These are phyloP conservation scores for Dioscorea cayenensis DNA, from an alignment of 116 monocot genomes.

Conservation along the genomic window DNA sequence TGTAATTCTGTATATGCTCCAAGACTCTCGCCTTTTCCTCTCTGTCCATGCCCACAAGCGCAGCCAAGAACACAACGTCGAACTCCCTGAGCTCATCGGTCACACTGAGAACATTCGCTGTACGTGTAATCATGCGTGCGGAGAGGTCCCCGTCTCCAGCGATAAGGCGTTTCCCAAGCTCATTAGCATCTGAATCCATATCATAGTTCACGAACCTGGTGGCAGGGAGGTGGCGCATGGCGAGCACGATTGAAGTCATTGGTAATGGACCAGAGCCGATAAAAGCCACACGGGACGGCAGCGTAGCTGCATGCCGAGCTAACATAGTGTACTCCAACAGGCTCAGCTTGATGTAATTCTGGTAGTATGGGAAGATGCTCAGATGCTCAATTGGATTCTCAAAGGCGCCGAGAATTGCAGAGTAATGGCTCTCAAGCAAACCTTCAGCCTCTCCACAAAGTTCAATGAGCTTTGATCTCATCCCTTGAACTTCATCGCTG, in stretches of 20 bases:
- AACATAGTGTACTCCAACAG: constrained; percentile 33
- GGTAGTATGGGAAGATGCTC: constrained; percentile 43
- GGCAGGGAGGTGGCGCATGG: constrained; percentile 17
- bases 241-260: constrained; percentile 42
- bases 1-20: constrained; percentile 33
- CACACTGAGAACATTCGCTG: constrained; percentile 25
- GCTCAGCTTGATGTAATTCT: constrained; percentile 46
- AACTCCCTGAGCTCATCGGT: constrained; percentile 13
- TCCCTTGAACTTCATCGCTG: constrained; percentile 11
- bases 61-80: constrained; percentile 52
- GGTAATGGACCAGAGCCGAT: constrained; percentile 59
- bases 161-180: constrained; percentile 19
- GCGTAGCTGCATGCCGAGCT: constrained; percentile 5
- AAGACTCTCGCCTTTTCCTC: constrained; percentile 37
- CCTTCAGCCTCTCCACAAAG: constrained; percentile 37
- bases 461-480: constrained; percentile 28
- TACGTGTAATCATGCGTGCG: constrained; percentile 28
- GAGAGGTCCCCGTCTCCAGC: constrained; percentile 20
- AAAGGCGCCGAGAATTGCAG: constrained; percentile 18
- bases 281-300: constrained; percentile 32
- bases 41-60: constrained; percentile 39
- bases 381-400: constrained; percentile 42
- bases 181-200: constrained; percentile 21
- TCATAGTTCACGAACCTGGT: constrained; percentile 36
- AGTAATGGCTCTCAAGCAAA: constrained; percentile 39